Evolutionary conservation across 495 filamentous ascomycete species (phyloP).

Genomic region (Trichocladium antarcticum): DNA sequence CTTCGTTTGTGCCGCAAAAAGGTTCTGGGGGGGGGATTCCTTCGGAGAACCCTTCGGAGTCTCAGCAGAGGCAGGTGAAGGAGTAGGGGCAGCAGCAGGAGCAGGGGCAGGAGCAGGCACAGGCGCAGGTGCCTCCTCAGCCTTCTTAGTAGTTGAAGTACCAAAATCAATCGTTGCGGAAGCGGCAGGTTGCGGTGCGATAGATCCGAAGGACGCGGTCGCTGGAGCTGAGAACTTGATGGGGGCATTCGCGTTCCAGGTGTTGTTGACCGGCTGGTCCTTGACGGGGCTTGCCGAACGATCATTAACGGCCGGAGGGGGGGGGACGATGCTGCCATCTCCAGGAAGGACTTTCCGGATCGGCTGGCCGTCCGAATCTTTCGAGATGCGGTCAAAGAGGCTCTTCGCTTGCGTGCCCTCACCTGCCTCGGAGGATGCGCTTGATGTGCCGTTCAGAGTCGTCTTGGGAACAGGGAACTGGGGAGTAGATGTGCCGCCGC

Average conservation of each 20-base stretch:
- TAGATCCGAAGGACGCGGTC: conserved; percentile 22
- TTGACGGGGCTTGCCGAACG: conserved; percentile 25
- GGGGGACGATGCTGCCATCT: conserved; percentile 19
- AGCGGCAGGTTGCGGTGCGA: conserved; percentile 24
- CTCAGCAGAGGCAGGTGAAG: too few relatives aligned
- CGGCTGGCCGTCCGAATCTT: conserved; percentile 38
- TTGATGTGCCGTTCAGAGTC: conserved; percentile 17
- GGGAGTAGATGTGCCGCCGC: conserved; percentile 27
- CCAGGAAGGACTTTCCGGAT: conserved; percentile 26
- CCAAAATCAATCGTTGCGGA: conserved; percentile 18
- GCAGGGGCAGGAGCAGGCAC: too few relatives aligned
- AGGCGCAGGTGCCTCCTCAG: conserved; percentile 8
- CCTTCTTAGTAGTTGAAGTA: conserved; percentile 11
- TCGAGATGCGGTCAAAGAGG: conserved; percentile 49
- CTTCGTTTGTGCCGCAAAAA: conserved; percentile 17
- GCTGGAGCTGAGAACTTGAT: conserved; percentile 30
- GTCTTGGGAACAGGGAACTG: conserved; percentile 18
- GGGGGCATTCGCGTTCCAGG: conserved; percentile 33
- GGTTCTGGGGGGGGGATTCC: conserved; percentile 7
- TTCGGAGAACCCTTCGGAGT: conserved; percentile 6
- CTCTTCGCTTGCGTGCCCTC: conserved; percentile 37
- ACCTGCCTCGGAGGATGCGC: conserved; percentile 27
- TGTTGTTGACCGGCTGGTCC: conserved; percentile 35
- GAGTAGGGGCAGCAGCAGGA: too few relatives aligned
- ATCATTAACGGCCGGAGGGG: conserved; percentile 24